Evolutionary conservation across 2,329 filamentous ascomycete species (phyloP), one percentile per base, ranked within the genome.

Genomic region (Ophiostoma sp.): DNA sequence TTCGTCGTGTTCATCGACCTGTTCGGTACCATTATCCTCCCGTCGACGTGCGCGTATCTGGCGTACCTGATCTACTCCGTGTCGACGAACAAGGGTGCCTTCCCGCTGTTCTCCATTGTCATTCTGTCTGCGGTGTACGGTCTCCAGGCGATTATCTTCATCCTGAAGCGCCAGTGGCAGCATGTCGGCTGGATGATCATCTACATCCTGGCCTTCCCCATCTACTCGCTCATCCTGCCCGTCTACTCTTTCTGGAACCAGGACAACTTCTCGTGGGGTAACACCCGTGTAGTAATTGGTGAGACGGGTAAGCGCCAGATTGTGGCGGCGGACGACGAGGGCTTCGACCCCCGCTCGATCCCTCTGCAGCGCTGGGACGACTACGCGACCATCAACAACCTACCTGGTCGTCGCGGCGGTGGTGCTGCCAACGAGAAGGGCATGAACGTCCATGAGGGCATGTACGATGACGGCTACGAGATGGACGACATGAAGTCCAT

Each of bases 231-330:
- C 78, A 81, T 97, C 76, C 88, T 99, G 15, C 96, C 96, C 0
- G 85, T 99, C 76, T 99, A 98, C 85, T 97, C 95, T 0, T 99
- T 99, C 91, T 99, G 96, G 96, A 97, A 98, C 83, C 95, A 98
- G 82, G 96, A 99, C 83, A 95, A 99, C 84, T 99, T 99, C 87
- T 91, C 91, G 1, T 99, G 96, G 96, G 96, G 96, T 87, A 98
- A 96, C 84, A 99, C 96, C 0, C 94, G 96, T 88, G 90, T 99
- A 76, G 96, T 99, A 77, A 93, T 98, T 77, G 95, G 94, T 74
- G 96, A 99, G 82, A 94, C 95, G 82, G 95, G 95, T 76, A 89
- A 89, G 80, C 97, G 97, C 85, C 90, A 97, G 80, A 86, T 98
- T n/a, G 87, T 99, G 71, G 94, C 94, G 0, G 90, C 95, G 2